Conservation (phyloP, 2,329 filamentous ascomycete species). For the Graphiopsis chlorocephala region DNA sequence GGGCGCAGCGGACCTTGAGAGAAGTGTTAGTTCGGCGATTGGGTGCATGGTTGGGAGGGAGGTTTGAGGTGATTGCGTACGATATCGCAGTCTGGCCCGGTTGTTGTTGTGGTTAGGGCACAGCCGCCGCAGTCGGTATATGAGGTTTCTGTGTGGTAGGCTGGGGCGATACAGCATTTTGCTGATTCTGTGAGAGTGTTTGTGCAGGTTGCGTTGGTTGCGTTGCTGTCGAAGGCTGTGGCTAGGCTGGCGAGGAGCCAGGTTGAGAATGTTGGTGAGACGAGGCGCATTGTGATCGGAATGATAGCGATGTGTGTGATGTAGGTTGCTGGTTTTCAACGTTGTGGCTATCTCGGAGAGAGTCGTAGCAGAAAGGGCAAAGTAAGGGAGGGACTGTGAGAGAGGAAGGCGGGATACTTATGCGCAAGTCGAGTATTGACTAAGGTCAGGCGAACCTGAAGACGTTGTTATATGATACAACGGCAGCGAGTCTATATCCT, state of each 20-base stretch:
- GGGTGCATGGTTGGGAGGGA: not conserved
- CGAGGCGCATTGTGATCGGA: not conserved
- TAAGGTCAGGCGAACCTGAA: not conserved
- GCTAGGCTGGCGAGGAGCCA: not conserved
- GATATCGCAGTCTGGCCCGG: not conserved
- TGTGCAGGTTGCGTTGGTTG: not conserved
- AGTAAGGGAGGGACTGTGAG: not conserved
- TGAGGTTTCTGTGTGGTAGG: slow-evolving; percentile 4
- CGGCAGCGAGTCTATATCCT: not conserved
- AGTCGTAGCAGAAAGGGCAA: not conserved
- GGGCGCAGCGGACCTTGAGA: not conserved
- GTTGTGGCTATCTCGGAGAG: not conserved
- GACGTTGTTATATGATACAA: not conserved
- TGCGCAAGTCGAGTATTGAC: not conserved
- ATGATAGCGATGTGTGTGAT: not conserved
- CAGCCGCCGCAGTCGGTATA: slow-evolving; percentile 17
- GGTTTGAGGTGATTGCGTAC: not conserved
- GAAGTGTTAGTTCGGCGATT: not conserved
- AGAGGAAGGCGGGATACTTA: not conserved
- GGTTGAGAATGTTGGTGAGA: not conserved
- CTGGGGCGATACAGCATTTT: slow-evolving; percentile 11
- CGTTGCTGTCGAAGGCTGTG: not conserved
- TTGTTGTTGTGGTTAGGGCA: not conserved
- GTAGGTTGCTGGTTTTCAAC: not conserved
- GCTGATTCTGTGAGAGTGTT: not conserved